A percentile compares a stretch with the other conserved stretches of the same genome.
phyloP scores from a whole-genome alignment of 352 stramenopile species.

The Pythium scleroteichum region DNA sequence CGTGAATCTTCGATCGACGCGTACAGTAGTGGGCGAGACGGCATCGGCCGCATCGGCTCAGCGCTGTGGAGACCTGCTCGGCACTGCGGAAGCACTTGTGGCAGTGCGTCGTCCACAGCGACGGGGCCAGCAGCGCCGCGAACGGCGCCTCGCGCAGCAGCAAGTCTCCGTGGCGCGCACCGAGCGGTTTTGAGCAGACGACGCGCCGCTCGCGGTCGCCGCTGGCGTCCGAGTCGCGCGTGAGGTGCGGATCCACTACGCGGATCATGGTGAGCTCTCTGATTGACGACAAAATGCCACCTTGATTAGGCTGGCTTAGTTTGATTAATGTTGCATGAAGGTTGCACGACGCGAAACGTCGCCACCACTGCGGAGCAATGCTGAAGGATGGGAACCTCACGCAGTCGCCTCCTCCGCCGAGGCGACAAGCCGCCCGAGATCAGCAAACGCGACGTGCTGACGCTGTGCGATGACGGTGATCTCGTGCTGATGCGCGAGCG shows the following conservation, averaged over 20 bases:
- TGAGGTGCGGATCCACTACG: not conserved
- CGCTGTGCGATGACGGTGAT: constrained; percentile 56
- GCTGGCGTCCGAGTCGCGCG: not conserved
- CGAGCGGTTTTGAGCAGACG: constrained; percentile 17
- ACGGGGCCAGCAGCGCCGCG: constrained; percentile 47
- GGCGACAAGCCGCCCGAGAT: not conserved
- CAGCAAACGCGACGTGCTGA: constrained; percentile 40
- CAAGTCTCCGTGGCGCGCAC: constrained; percentile 33
- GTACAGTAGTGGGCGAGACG: constrained; percentile 63
- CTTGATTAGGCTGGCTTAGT: constrained; percentile 11
- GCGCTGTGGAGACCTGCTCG: constrained; percentile 8
- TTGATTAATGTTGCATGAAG: not conserved
- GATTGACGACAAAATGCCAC: not conserved
- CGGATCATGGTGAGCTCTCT: constrained; percentile 10
- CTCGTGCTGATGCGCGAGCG: constrained; percentile 54
- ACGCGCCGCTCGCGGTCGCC: constrained; percentile 42
- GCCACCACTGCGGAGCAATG: not conserved
- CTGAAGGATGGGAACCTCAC: constrained; percentile 8
- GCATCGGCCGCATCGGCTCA: constrained; percentile 65
- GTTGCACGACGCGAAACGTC: constrained; percentile 19
- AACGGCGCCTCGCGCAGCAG: constrained; percentile 32
- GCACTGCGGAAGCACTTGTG: constrained; percentile 55
- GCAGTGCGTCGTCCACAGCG: constrained; percentile 61
- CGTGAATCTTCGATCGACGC: constrained; percentile 10
- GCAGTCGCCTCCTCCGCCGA: not conserved